Base-by-base conservation (phyloP, 2,329 filamentous ascomycete species). In the Dothistroma septosporum region DNA sequence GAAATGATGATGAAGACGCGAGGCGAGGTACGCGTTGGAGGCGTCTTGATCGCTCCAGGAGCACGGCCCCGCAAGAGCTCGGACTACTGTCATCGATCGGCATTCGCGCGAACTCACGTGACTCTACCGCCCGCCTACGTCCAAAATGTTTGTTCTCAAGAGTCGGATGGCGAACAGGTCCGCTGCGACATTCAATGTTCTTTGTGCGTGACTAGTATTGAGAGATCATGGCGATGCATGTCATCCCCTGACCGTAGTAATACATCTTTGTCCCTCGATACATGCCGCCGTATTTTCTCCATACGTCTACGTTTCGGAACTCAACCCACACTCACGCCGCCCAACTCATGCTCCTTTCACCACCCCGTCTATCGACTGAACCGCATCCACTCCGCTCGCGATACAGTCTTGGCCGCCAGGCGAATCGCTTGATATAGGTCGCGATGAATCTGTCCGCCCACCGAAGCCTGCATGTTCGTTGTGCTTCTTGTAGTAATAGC, bases 401-500 rank as follows among this genome's bases (percentile, higher is more conserved):
- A 28, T 33, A 24, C 58, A 33, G 16, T 12, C 12, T 48, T 59
- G 53, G 16, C 53, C 44, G 14, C 28, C 22, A 35, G 48, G 19
- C 48, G 61, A 33, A 37, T 50, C 21, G 47, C 19, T 50, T n/a
- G 47, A 28, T 47, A 21, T 28, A 14, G 19, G 14, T 55, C 49
- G 41, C n/a, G 41, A 5, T n/a, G 16, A 41, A n/a, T 35, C 44
- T 12, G 54, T 8, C 41, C 35, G 32, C n/a, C 52, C 60, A 16
- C 58, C 65, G 60, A 74, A 96, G 14, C 90, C 90, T 59, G 87
- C 86, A 76, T 97, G 92, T 74, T 96, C 91, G 48, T 87, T 85
- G 78, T 97, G 93, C 76, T 88, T 90, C 80, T 96, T 97, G 75
- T 85, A 87, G 78, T 90, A 92, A 74, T 85, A 79, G 44, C 78